Evolutionary conservation across 495 filamentous ascomycete genomes (phyloP).

Genomic region (Alectoria sarmentosa): DNA sequence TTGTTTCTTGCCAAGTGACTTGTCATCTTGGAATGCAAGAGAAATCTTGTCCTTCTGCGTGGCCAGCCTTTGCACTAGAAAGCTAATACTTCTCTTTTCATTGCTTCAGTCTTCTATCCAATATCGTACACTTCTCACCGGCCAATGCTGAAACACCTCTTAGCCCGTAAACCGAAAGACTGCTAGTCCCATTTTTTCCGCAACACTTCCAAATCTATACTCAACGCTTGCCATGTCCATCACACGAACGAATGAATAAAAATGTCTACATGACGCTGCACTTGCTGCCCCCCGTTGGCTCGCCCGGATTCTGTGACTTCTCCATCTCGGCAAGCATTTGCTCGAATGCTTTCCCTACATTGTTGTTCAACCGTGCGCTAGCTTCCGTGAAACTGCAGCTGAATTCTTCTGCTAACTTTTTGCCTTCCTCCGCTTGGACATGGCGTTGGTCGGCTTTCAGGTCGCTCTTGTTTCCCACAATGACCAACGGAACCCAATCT

Average conservation of each 20-base stretch:
- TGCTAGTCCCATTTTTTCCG: not conserved
- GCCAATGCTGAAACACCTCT: not conserved
- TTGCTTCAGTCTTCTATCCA: not conserved
- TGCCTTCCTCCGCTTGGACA: conserved; percentile 77
- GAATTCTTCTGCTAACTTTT: conserved; percentile 72
- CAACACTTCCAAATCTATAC: not conserved
- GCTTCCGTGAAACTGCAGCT: conserved; percentile 93
- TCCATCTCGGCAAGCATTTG: conserved; percentile 92
- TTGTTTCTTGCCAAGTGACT: not conserved
- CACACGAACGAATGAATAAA: not conserved
- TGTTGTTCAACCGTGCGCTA: conserved; percentile 86
- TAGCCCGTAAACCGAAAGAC: not conserved
- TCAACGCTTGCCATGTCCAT: not conserved
- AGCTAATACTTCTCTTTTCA: not conserved
- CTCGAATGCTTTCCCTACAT: conserved; percentile 89
- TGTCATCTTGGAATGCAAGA: not conserved
- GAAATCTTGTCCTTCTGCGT: not conserved
- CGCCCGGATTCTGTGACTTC: conserved; percentile 83
- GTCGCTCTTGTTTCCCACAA: conserved; percentile 97
- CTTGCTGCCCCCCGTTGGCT: conserved; percentile 70
- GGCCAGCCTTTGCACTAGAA: not conserved
- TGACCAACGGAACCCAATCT: conserved; percentile 83
- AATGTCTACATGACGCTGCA: conserved; percentile 70
- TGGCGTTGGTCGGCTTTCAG: conserved; percentile 89
- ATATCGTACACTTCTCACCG: not conserved